Percentiles rank a stretch among this genome's conserved stretches.
phyloP scores from a whole-genome alignment of 805 yeast genomes.

The Kuraishia hungarica region DNA sequence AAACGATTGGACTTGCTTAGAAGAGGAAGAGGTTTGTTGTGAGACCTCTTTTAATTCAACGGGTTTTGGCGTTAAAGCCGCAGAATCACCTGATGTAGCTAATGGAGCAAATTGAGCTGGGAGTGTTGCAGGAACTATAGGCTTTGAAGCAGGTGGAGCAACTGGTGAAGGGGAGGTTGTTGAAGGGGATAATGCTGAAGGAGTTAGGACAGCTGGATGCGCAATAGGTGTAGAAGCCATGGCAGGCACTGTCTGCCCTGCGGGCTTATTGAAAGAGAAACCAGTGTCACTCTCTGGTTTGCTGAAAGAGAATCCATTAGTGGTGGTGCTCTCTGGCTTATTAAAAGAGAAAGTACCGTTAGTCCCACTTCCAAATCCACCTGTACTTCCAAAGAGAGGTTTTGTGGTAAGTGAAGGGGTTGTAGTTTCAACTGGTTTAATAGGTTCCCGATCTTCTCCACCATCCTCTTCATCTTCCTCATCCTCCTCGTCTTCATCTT shows the following conservation, averaged over 20 bases:
- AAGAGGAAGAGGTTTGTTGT: neutral
- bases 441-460: neutral
- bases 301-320: neutral
- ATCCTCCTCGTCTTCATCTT: constrained; percentile 12
- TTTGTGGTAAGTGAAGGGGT: neutral
- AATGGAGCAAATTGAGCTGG: no score
- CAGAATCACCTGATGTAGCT: no score
- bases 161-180: neutral
- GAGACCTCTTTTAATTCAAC: neutral
- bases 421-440: neutral
- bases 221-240: no score
- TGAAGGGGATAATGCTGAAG: neutral
- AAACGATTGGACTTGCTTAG: constrained; percentile 5
- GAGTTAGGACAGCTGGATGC: neutral
- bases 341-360: neutral
- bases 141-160: no score
- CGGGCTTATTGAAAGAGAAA: neutral
- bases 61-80: no score
- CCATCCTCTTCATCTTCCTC: constrained; percentile 3
- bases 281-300: neutral
- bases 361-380: no score
- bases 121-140: no score
- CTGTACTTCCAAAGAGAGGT: neutral
- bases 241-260: no score
- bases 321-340: neutral